These are phyloP conservation scores for Crithidia thermophila DNA, from an alignment of 208 protist genomes.

Conservation along the genomic window DNA sequence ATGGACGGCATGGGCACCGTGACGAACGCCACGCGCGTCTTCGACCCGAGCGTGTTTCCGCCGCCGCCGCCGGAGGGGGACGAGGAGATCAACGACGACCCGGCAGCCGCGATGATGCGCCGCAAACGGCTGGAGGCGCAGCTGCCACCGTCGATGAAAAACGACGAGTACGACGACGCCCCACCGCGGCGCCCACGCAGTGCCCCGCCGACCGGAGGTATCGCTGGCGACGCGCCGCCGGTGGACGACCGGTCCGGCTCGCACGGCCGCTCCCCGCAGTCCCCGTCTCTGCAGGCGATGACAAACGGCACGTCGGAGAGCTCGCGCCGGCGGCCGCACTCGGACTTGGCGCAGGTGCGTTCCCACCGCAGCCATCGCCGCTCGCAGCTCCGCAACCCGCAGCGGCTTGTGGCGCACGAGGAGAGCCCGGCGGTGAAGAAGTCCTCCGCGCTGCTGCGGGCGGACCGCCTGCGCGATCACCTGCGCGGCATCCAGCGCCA, in stretches of 20 bases:
- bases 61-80: constrained; percentile 13
- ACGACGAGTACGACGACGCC: not conserved
- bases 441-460: constrained; percentile 14
- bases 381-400: constrained; percentile 4
- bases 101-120: constrained; percentile 4
- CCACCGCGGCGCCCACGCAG: not conserved
- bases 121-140: constrained; percentile 4
- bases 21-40: constrained; percentile 30
- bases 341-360: too few species aligned
- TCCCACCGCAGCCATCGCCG: too few species aligned
- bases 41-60: constrained; percentile 24
- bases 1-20: constrained; percentile 11
- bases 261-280: too few species aligned
- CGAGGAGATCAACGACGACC: too few species aligned
- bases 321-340: too few species aligned
- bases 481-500: constrained; percentile 27
- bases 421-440: constrained; percentile 11
- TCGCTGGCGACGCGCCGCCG: too few species aligned
- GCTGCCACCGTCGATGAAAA: constrained; percentile 15
- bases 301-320: too few species aligned
- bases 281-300: too few species aligned
- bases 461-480: constrained; percentile 29
- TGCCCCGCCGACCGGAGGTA: not conserved
- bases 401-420: constrained; percentile 7
- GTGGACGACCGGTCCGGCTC: too few species aligned